Base-by-base conservation (phyloP, 225 moss, liverwort and hornwort genomes). In the Bryum argenteum region DNA sequence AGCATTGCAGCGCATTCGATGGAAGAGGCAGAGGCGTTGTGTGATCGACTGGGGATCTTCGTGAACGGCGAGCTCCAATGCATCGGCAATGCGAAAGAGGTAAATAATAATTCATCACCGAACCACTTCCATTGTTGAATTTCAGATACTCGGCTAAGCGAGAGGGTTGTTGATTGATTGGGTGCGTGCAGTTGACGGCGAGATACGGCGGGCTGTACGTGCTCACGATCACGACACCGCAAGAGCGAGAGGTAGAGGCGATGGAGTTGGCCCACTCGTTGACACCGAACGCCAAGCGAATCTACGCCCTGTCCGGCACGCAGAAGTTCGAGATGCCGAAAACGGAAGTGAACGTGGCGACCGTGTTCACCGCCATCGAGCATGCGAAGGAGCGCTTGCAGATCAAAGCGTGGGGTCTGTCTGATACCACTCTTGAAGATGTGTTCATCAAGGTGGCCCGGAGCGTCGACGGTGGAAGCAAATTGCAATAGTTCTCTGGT, bases 21-120 rank as follows among this genome's bases (percentile, higher is more conserved):
- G 96, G 91, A 93, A 78, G 96, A 96, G 71, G 96, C 93, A 17
- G 96, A 96, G 80, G 93, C 93, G 54, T 76, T 96, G 15, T 96
- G 96, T 70, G 96, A 96, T 64, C 93, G 96, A 63, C 90, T 96
- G 6, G 90, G 90, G 8, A 96, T 96, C 40, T 93, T 96, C 54
- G 96, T 93, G 28, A 84, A 91, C 54, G 96, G 96, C 55, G 91
- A 96, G 77, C 79, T 96, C 21, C 93, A 93, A 50, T 96, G 96
- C 79, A 96, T 96, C 65, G 93, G 96, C 66, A 91, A 89, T 72
- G 90, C 96, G 13, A 96, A 90, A 73, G 93, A 96, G 85, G 93
- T 59, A 59, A 58, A 2, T 21, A 21, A 55, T 4, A 33, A 37
- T 33, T 16, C 16, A 15, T 16, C 16, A 48, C 16, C 48, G 7